phyloP scores from a whole-genome alignment of 148 eudicot species.

The Dianthus caryophyllus region DNA sequence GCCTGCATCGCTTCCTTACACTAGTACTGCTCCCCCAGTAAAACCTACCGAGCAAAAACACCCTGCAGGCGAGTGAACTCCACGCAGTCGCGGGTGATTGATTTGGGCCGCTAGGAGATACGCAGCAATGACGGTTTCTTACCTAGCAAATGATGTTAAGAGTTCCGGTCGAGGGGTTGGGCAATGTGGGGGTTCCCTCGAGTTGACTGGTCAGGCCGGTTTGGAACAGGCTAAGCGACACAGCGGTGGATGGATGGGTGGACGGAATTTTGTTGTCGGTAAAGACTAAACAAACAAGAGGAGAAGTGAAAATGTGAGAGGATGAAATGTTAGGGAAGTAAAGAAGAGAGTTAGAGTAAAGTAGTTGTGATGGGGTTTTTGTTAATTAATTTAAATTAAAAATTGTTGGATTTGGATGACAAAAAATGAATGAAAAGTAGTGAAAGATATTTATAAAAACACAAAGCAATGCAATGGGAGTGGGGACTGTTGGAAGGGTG shows the following conservation, averaged over 20 bases:
- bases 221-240: background rate
- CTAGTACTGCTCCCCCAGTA: slow-evolving; percentile 49
- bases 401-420: background rate
- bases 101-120: background rate
- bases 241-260: too few species aligned
- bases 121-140: background rate
- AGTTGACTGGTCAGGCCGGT: background rate
- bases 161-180: background rate
- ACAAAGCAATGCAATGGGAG: slow-evolving; percentile 7
- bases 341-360: too few species aligned
- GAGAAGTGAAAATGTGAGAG: too few species aligned
- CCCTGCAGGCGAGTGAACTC: slow-evolving; percentile 71
- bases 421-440: too few species aligned
- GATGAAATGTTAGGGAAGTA: too few species aligned
- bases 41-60: slow-evolving; percentile 89
- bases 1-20: slow-evolving; percentile 57
- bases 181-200: background rate
- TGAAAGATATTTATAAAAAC: background rate
- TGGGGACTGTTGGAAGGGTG: background rate
- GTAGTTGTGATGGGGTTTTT: too few species aligned
- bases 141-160: background rate
- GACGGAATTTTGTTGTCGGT: too few species aligned
- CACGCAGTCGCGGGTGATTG: background rate
- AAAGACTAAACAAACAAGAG: too few species aligned
- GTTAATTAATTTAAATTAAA: background rate